Conservation (phyloP, 257 asterid species). For the Nicotiana benthamiana region DNA sequence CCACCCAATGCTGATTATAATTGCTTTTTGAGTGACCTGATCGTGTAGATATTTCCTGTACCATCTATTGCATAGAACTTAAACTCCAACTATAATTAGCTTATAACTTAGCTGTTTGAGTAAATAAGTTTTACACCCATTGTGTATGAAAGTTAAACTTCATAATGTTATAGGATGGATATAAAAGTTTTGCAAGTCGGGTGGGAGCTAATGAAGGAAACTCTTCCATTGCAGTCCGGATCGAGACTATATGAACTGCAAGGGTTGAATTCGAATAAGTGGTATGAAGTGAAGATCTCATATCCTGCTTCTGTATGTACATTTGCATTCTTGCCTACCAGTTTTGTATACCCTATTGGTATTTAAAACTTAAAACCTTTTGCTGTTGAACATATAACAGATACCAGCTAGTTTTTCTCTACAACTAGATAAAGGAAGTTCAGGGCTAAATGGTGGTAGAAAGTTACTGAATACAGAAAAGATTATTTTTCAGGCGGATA, state of each 20-base stretch:
- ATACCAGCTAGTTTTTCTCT: conserved; percentile 74
- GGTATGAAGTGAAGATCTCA: conserved; percentile 96
- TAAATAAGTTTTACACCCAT: too few relatives aligned
- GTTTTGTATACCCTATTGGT: not conserved
- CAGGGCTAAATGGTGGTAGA: conserved; percentile 44
- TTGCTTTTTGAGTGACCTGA: not conserved
- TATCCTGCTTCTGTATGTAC: conserved; percentile 91
- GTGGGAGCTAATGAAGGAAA: conserved; percentile 55
- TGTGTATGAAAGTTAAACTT: not conserved
- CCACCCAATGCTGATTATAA: not conserved
- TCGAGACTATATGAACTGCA: conserved; percentile 52
- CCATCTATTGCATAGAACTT: not conserved
- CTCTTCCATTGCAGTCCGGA: conserved; percentile 48
- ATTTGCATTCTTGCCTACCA: conserved; percentile 5
- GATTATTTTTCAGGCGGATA: conserved; percentile 55
- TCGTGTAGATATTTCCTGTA: not conserved
- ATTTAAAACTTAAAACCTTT: conserved; percentile 3
- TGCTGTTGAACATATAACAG: conserved; percentile 32
- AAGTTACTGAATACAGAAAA: conserved; percentile 86
- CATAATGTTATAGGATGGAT: conserved; percentile 25
- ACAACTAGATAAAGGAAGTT: conserved; percentile 45
- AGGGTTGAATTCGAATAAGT: conserved; percentile 51
- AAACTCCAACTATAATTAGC: not conserved
- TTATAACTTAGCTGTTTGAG: too few relatives aligned
- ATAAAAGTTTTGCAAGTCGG: conserved; percentile 44